Conservation (phyloP, 345 rosid genomes). For the Citrus glauca region DNA sequence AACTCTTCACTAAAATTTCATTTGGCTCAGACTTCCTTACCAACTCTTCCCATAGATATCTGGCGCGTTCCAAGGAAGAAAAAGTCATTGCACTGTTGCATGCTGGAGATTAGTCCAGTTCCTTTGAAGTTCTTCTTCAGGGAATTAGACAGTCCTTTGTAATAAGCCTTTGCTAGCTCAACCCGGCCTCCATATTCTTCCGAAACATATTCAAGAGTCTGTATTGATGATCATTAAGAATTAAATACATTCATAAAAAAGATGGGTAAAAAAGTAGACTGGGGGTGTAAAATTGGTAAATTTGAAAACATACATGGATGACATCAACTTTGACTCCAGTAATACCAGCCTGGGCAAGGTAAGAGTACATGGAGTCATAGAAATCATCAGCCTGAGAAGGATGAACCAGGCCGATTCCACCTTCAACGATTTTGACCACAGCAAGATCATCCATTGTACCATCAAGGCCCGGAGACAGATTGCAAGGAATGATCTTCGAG, state of each 20-base stretch:
- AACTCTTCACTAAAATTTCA: background rate
- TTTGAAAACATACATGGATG: slow-evolving; percentile 54
- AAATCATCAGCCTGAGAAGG: slow-evolving; percentile 65
- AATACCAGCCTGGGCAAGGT: slow-evolving; percentile 61
- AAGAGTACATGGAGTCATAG: slow-evolving; percentile 78
- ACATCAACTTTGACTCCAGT: slow-evolving; percentile 86
- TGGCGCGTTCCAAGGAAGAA: slow-evolving; percentile 80
- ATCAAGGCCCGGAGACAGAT: slow-evolving; percentile 53
- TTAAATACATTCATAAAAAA: background rate
- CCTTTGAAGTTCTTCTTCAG: slow-evolving; percentile 77
- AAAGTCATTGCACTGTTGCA: slow-evolving; percentile 95
- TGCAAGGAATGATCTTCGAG: slow-evolving; percentile 37
- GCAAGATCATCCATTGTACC: slow-evolving; percentile 79
- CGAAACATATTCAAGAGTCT: slow-evolving; percentile 66
- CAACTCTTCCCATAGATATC: slow-evolving; percentile 86
- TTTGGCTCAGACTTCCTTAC: slow-evolving; percentile 27
- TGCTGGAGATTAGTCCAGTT: slow-evolving; percentile 66
- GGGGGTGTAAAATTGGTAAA: background rate
- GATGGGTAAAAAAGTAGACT: background rate
- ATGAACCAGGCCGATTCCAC: slow-evolving; percentile 70
- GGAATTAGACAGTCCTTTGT: slow-evolving; percentile 57
- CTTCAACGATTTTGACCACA: slow-evolving; percentile 66
- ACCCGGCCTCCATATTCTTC: slow-evolving; percentile 87
- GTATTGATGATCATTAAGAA: background rate
- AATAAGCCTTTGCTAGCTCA: slow-evolving; percentile 67